Base-by-base conservation (phyloP, 176 grass and related monocot species). In the Oryza meyeriana region DNA sequence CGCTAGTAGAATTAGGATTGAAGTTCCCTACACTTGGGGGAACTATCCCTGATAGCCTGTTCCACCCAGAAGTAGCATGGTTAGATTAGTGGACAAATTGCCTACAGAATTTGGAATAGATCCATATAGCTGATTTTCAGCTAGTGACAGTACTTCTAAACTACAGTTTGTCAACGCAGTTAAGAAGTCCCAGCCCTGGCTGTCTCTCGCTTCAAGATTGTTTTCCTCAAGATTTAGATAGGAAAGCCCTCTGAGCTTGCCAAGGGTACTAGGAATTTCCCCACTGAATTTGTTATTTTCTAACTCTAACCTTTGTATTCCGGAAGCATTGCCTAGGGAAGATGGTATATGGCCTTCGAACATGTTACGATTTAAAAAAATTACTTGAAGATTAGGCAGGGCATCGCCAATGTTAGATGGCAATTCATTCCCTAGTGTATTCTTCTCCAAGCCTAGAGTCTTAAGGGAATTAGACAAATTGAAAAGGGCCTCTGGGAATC, bases 21-120 rank as follows among this genome's bases (percentile, higher is more conserved):
- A 89, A 66, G 24, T 92, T 92, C 10, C 78, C 78, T 31, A 89
- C 76, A 68, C 71, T 81, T 59, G 34, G 3, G 0, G 79, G 83
- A 12, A 42, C 40, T 12, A 2, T 11, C 8, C 40, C 40, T 1
- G 10, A 11, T 42, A 42, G 2, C 9, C 2, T 42, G 40, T 42
- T 42, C 1, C 11, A n/a, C 40, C 5, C 1, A 42, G 40, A 11
- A 8, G 0, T 12, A n/a, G n/a, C n/a, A n/a, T n/a, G n/a, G n/a
- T n/a, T n/a, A n/a, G n/a, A n/a, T n/a, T n/a, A n/a, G n/a, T n/a
- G 79, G 71, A 0, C n/a, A 92, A 79, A 66, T 89, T 89, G 22
- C 58, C 74, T 12, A 89, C 64, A 4, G 87, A 70, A 71, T 40
- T 66, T 3, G 83, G 83, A 6, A 92, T 27, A 7, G 10, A 13